Base-by-base conservation (phyloP, 306 rosid species). In the Sicyos edulis region DNA sequence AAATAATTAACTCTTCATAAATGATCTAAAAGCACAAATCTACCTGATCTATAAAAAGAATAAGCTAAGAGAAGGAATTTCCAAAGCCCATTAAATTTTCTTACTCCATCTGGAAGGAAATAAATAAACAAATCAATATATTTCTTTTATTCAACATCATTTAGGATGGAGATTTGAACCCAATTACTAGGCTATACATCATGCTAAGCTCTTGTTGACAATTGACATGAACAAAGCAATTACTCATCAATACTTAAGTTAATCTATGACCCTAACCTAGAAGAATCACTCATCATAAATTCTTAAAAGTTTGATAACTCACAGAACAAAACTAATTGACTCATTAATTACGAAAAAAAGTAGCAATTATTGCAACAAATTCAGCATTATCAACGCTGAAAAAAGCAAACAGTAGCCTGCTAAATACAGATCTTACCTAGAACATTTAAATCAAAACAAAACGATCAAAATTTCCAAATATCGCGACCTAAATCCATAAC, bases 21-120 rank as follows among this genome's bases (percentile, higher is more conserved):
- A 70, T 44, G 77, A 61, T 65, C 15, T 14, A 78, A 69, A 75
- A 75, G 26, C 50, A 73, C 19, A 75, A 75, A 78, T 65, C 57
- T 75, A 65, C 77, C 80, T 76, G 70, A 64, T 75, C 80, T 81
- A 78, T 42, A 79, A 63, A 77, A 74, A 53, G 63, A 61, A 74
- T 54, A 77, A 21, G 10, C 3, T 62, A 24, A 16, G 57, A 52
- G 57, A 72, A 56, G 49, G 5, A 7, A 82, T 70, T 45, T 21
- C 54, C 61, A 63, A 37, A 61, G 1, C 72, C 68, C 64, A 74
- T 79, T 77, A 80, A 78, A 78, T 71, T 69, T 52, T 59, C 63
- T 69, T 69, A 79, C 80, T 79, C 66, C 57, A 74, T 65, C 55
- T 14, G 69, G 79, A 83, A 74, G 12, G n/a, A 12, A 65, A 67